Percentiles rank a stretch among this genome's conserved stretches.
Evolutionary conservation across 306 rosid species (phyloP).

Genomic region (Quercus aquifolioides): DNA sequence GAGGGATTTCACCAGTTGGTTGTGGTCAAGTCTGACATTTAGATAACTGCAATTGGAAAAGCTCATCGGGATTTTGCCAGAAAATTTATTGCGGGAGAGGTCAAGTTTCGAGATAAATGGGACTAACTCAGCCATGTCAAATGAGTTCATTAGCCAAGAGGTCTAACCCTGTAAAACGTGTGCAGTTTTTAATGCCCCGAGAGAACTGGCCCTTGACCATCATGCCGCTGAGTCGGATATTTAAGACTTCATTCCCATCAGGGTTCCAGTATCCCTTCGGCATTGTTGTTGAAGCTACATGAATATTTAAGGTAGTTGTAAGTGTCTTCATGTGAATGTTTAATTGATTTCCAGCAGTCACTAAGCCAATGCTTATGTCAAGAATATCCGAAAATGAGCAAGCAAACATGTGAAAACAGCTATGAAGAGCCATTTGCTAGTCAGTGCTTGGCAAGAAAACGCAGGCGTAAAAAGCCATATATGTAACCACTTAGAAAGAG

Average conservation of each 20-base stretch:
- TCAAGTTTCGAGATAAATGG: slow-evolving; percentile 32
- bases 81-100: slow-evolving; percentile 57
- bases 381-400: slow-evolving; percentile 35
- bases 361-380: slow-evolving; percentile 37
- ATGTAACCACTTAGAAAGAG: too few species aligned
- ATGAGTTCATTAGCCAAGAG: slow-evolving; percentile 55
- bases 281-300: too few species aligned
- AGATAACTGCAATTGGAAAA: slow-evolving; percentile 51
- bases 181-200: slow-evolving; percentile 34
- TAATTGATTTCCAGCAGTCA: slow-evolving; percentile 40
- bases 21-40: slow-evolving; percentile 54
- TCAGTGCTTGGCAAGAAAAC: too few species aligned
- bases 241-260: slow-evolving; percentile 67
- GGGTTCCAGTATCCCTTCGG: not conserved
- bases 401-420: not conserved
- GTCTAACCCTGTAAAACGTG: slow-evolving; percentile 73
- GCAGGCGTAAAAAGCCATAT: too few species aligned
- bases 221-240: slow-evolving; percentile 49
- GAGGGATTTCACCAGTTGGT: slow-evolving; percentile 65
- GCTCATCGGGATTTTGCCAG: slow-evolving; percentile 45
- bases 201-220: slow-evolving; percentile 78
- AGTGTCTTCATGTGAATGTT: too few species aligned
- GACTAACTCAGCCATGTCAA: slow-evolving; percentile 25
- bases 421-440: too few species aligned
- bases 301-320: too few species aligned